Percentiles rank a stretch among this genome's conserved stretches.
Conservation (phyloP, 129 eudicot genomes). For the Solidago caesia region DNA sequence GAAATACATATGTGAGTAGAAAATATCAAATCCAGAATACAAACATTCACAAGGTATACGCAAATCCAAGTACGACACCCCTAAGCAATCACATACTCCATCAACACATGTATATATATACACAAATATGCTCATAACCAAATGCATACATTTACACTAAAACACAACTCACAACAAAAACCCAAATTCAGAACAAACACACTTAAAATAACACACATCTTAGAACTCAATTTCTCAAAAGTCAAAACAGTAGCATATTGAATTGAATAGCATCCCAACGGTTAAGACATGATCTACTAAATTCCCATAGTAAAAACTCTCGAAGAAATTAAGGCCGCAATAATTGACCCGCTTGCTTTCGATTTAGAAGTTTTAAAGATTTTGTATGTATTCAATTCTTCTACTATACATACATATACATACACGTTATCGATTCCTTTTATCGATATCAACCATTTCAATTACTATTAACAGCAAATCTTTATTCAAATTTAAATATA, state of each 20-base stretch:
- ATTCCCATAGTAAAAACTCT: slow-evolving; percentile 29
- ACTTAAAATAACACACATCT: no score
- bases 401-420: no score
- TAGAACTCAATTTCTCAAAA: no score
- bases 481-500: no score
- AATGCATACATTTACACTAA: no score
- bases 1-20: no score
- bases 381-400: background rate
- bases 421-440: background rate
- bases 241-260: no score
- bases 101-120: background rate
- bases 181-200: background rate
- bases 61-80: background rate
- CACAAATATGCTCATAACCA: no score
- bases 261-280: slow-evolving; percentile 26
- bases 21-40: no score
- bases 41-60: no score
- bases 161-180: background rate
- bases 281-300: slow-evolving; percentile 31
- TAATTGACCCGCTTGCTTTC: background rate
- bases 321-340: slow-evolving; percentile 21
- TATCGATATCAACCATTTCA: background rate
- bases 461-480: no score
- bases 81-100: background rate
- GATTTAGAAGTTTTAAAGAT: background rate